Base-by-base conservation (phyloP, 768 basidiomycete genomes). In the Mycena galericulata region DNA sequence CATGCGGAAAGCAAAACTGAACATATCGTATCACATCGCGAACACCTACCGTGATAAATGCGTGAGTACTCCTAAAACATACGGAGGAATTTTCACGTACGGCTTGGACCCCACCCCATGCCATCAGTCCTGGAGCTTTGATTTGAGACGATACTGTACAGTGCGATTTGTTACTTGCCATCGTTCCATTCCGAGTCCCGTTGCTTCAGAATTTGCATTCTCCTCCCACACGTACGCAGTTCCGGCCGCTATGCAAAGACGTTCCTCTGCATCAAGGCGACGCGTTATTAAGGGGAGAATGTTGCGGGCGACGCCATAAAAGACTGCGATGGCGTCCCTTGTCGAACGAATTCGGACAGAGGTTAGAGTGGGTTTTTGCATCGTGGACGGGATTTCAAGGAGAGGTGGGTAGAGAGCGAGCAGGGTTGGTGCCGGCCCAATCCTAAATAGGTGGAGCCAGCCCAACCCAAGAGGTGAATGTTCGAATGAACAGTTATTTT, bases 161-260 rank as follows among this genome's bases (percentile, higher is more conserved):
- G 43, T 34, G 32, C 18, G 18, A n/a, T 41, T 27, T 14, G 0
- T 26, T 20, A 54, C 62, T 20, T 50, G 57, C 62, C 62, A 68
- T 14, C 70, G 85, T 73, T 95, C 94, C 90, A 95, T 95, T 40
- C 93, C 93, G 51, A 94, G 86, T 17, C 93, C 93, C 12, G 92
- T 92, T 32, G 85, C 85, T 75, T 93, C 92, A n/a, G 91, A 89
- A 75, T 92, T 93, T 9, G 93, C 91, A 27, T 91, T 90, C 72
- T 95, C 93, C 76, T 95, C 93, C 93, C 94, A 95, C 68, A 95
- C 92, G 72, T 94, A 95, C 26, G 94, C 92, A 72, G 92, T 92
- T 27, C 93, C 93, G 0, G 93, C 87, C 20, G 84, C 72, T 73
- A 95, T 92, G 20, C 87, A 87, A 51, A 89, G 84, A 45, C 93